phyloP scores from a whole-genome alignment of 306 rosid genomes.

The Pyrus communis region DNA sequence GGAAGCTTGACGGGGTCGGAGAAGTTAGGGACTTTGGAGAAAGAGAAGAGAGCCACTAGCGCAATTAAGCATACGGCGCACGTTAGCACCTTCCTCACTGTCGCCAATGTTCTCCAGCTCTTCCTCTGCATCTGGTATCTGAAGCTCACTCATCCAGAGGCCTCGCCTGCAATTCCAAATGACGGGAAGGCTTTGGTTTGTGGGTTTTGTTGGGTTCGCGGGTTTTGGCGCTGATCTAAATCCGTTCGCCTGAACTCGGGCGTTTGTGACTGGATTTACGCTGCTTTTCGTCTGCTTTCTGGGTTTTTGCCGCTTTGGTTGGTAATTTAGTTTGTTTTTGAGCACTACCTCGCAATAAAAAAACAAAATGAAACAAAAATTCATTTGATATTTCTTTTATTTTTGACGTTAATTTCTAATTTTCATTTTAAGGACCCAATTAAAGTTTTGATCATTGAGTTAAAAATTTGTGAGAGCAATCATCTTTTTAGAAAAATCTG shows the following conservation, averaged over 20 bases:
- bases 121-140: slow-evolving; percentile 57
- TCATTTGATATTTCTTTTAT: too few species aligned
- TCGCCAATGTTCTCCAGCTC: slow-evolving; percentile 29
- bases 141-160: not conserved
- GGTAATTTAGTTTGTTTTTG: not conserved
- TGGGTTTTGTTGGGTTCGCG: not conserved
- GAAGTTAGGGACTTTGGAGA: slow-evolving; percentile 48
- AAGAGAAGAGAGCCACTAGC: slow-evolving; percentile 47
- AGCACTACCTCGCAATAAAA: too few species aligned
- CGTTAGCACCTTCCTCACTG: slow-evolving; percentile 53
- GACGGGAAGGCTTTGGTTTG: slow-evolving; percentile 1
- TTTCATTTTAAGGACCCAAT: too few species aligned
- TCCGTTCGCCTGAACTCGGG: not conserved
- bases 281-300: not conserved
- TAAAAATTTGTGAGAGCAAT: too few species aligned
- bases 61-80: slow-evolving; percentile 52
- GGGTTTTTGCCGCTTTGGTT: not conserved
- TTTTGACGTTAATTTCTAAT: too few species aligned
- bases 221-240: not conserved
- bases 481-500: too few species aligned
- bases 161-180: not conserved
- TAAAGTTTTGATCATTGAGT: too few species aligned
- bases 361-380: too few species aligned
- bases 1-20: slow-evolving; percentile 49
- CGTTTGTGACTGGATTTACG: not conserved